Percentiles rank a stretch among this genome's conserved stretches.
Evolutionary conservation across 2,329 filamentous ascomycete genomes (phyloP).

Genomic region (Talaromyces sp.): DNA sequence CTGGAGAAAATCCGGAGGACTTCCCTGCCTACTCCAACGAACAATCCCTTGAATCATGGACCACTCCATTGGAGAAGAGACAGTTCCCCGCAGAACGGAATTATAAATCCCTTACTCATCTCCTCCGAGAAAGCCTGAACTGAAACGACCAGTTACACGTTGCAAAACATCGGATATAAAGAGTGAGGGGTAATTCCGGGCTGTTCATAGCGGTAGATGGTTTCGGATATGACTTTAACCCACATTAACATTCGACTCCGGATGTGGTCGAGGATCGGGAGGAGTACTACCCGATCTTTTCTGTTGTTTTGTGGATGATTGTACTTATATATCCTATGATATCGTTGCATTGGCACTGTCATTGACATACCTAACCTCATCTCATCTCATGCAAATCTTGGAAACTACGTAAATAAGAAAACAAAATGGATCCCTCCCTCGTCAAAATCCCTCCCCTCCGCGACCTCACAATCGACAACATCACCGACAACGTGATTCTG

Average conservation of each 20-base stretch:
- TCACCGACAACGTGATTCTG: constrained; percentile 70
- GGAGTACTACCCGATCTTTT: neutral
- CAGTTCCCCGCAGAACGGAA: neutral
- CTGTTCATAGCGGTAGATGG: too few relatives aligned
- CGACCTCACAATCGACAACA: constrained; percentile 75
- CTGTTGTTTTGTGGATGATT: neutral
- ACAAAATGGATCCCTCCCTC: constrained; percentile 42
- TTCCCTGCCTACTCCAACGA: neutral
- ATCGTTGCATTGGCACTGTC: neutral
- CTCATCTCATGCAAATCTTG: neutral
- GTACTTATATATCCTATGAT: neutral
- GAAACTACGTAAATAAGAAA: neutral
- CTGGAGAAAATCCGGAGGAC: constrained; percentile 3
- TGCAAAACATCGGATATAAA: neutral
- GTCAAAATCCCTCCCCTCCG: constrained; percentile 53
- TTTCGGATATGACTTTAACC: constrained; percentile 4
- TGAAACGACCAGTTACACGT: neutral
- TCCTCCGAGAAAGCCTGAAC: neutral
- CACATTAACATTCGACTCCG: neutral
- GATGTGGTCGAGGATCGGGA: constrained; percentile 1
- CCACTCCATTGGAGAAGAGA: neutral
- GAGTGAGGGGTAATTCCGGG: neutral
- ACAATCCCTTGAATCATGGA: neutral
- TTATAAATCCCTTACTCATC: neutral
- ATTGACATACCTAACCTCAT: neutral